phyloP scores from a whole-genome alignment of 148 eudicot genomes.

The Oxyria digyna region DNA sequence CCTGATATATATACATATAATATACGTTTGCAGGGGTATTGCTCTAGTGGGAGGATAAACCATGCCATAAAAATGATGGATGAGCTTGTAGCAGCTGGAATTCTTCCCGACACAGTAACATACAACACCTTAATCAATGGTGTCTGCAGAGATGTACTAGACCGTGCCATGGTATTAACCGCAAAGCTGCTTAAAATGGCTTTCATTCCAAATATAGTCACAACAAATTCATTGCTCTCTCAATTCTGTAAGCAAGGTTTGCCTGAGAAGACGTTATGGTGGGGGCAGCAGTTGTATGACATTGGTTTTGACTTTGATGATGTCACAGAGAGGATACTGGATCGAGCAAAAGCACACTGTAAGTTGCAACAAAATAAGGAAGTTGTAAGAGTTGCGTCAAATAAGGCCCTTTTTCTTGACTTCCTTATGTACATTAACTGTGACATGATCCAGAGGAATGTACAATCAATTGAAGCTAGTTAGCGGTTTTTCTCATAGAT shows the following conservation, averaged over 20 bases:
- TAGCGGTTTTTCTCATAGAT: background rate
- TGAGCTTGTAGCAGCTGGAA: slow-evolving; percentile 66
- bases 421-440: slow-evolving; percentile 78
- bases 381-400: slow-evolving; percentile 27
- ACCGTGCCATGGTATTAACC: slow-evolving; percentile 63
- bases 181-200: slow-evolving; percentile 85
- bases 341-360: slow-evolving; percentile 54
- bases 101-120: slow-evolving; percentile 71
- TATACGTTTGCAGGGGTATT: slow-evolving; percentile 63
- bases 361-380: slow-evolving; percentile 27
- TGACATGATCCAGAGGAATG: slow-evolving; percentile 43
- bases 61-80: slow-evolving; percentile 59
- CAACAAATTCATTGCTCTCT: slow-evolving; percentile 66
- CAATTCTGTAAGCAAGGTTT: slow-evolving; percentile 75
- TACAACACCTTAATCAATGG: slow-evolving; percentile 85
- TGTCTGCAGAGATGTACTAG: slow-evolving; percentile 60
- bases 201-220: slow-evolving; percentile 70
- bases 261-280: slow-evolving; percentile 61
- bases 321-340: slow-evolving; percentile 54
- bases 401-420: slow-evolving; percentile 66
- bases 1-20: slow-evolving; percentile 85
- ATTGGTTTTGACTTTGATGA: slow-evolving; percentile 53
- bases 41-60: slow-evolving; percentile 43
- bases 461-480: background rate
- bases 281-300: slow-evolving; percentile 64